These are phyloP conservation scores for Colletotrichum sp. DNA, from an alignment of 2,329 filamentous ascomycete genomes.

Conservation along the genomic window DNA sequence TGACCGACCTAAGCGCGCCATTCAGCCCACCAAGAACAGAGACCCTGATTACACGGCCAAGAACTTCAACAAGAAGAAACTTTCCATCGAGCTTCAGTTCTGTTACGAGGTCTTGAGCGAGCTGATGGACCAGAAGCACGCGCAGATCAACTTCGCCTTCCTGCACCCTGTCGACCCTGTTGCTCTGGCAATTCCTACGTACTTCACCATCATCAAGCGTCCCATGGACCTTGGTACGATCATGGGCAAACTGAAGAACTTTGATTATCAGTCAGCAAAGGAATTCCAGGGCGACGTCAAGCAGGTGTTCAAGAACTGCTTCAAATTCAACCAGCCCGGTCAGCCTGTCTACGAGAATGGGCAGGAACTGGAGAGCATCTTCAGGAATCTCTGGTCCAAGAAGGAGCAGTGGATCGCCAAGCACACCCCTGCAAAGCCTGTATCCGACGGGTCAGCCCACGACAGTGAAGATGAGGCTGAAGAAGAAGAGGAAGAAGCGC, in stretches of 20 bases:
- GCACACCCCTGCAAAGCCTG: constrained; percentile 62
- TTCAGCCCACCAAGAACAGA: constrained; percentile 88
- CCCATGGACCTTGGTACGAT: constrained; percentile 96
- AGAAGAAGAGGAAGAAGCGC: constrained; percentile 72
- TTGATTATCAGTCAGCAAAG: constrained; percentile 80
- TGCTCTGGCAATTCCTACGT: constrained; percentile 89
- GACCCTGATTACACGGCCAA: constrained; percentile 83
- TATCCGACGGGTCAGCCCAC: constrained; percentile 68
- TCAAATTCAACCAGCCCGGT: constrained; percentile 80
- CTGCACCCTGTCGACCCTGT: constrained; percentile 88
- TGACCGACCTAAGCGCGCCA: constrained; percentile 87
- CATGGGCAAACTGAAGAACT: constrained; percentile 74
- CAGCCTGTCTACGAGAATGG: constrained; percentile 78
- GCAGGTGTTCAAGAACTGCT: constrained; percentile 88
- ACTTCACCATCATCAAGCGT: constrained; percentile 93
- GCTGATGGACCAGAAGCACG: constrained; percentile 76
- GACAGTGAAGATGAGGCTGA: constrained; percentile 73
- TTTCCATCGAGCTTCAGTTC: constrained; percentile 87
- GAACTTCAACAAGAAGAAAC: constrained; percentile 92
- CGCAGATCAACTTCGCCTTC: constrained; percentile 74
- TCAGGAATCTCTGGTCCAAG: constrained; percentile 75
- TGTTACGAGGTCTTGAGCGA: constrained; percentile 83
- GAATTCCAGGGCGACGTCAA: constrained; percentile 86
- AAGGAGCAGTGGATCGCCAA: constrained; percentile 84
- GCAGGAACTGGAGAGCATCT: constrained; percentile 75